Percentiles rank a stretch among this genome's conserved stretches.
Evolutionary conservation across 352 stramenopile genomes (phyloP).

Genomic region (Pythium brassicae): DNA sequence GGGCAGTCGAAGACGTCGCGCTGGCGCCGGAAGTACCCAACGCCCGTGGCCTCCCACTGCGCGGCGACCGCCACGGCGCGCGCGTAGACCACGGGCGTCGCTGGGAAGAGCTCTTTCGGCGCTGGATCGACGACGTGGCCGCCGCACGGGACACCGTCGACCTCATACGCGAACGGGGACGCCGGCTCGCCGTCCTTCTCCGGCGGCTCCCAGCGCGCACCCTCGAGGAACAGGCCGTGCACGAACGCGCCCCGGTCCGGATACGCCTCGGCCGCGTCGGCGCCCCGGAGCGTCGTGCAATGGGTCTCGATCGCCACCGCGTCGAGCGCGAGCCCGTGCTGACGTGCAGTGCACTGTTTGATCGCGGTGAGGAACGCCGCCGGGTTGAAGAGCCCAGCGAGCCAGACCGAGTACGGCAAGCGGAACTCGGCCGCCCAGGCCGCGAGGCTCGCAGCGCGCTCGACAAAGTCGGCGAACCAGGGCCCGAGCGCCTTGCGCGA

Average conservation of each 20-base stretch:
- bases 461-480: conserved; percentile 83
- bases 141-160: conserved; percentile 83
- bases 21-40: conserved; percentile 91
- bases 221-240: conserved; percentile 94
- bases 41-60: conserved; percentile 91
- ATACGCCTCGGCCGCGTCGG: conserved; percentile 63
- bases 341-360: conserved; percentile 84
- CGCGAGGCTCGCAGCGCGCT: conserved; percentile 58
- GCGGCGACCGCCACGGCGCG: conserved; percentile 89
- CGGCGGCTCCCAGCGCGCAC: conserved; percentile 84
- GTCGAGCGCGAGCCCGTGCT: conserved; percentile 85
- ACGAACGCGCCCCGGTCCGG: conserved; percentile 89
- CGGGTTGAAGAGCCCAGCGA: conserved; percentile 79
- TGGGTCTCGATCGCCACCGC: conserved; percentile 95
- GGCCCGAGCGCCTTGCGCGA: conserved; percentile 72
- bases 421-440: conserved; percentile 69
- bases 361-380: conserved; percentile 83
- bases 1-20: conserved; percentile 92
- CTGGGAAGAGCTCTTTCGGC: conserved; percentile 92
- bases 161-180: conserved; percentile 74
- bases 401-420: conserved; percentile 78
- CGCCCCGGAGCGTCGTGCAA: conserved; percentile 68
- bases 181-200: conserved; percentile 75
- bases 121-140: conserved; percentile 86
- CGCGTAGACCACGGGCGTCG: conserved; percentile 90